These are phyloP conservation scores for Chrysopogon serrulatus DNA, from an alignment of 176 grass and related monocot species.

Conservation along the genomic window DNA sequence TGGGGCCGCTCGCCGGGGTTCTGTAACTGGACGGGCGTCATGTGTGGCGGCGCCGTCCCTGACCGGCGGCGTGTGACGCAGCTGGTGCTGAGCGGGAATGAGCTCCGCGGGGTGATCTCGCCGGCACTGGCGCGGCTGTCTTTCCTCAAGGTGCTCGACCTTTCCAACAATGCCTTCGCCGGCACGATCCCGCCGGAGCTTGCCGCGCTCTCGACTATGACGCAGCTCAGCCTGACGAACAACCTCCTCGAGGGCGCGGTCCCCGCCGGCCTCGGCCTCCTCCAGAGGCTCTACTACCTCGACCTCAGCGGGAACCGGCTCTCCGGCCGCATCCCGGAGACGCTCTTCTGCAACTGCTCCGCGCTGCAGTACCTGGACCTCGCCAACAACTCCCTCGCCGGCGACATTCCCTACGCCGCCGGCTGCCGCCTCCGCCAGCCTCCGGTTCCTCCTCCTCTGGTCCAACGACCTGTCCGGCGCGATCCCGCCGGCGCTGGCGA, in stretches of 20 bases:
- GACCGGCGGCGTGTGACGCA: slow-evolving; percentile 25
- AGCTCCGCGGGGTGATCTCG: slow-evolving; percentile 42
- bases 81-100: slow-evolving; percentile 36
- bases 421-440: slow-evolving; percentile 45
- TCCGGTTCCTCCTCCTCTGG: slow-evolving; percentile 72
- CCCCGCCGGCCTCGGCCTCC: slow-evolving; percentile 51
- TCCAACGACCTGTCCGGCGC: slow-evolving; percentile 52
- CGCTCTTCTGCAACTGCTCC: slow-evolving; percentile 77
- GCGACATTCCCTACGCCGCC: slow-evolving; percentile 54
- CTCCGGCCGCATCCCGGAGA: slow-evolving; percentile 37
- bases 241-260: slow-evolving; percentile 56
- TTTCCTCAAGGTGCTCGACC: slow-evolving; percentile 49
- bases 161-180: slow-evolving; percentile 49
- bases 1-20: slow-evolving; percentile 47
- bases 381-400: slow-evolving; percentile 66
- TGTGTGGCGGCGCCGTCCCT: slow-evolving; percentile 21
- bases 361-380: slow-evolving; percentile 70
- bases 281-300: slow-evolving; percentile 49
- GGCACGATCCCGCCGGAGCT: slow-evolving; percentile 51
- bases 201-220: slow-evolving; percentile 26
- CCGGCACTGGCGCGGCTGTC: slow-evolving; percentile 39
- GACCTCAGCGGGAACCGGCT: slow-evolving; percentile 55
- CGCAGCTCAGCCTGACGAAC: slow-evolving; percentile 58
- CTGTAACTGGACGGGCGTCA: slow-evolving; percentile 75
- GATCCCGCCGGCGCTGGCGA: slow-evolving; percentile 56